Evolutionary conservation across 352 stramenopile species (phyloP).

Genomic region (Bremia lactucae): DNA sequence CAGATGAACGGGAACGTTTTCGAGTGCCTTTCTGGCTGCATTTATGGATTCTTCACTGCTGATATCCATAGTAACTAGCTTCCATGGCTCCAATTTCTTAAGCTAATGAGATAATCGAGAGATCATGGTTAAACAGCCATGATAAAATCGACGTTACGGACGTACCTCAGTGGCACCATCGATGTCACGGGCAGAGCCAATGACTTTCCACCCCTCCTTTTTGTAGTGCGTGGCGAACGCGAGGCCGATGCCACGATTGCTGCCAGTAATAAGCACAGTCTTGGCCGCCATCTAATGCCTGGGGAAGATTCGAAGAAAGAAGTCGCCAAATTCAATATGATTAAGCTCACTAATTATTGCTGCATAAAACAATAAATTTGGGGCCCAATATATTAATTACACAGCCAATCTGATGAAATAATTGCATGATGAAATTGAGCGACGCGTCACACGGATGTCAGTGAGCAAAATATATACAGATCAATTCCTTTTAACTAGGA

Average conservation of each 20-base stretch:
- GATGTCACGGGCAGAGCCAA: slow-evolving; percentile 33
- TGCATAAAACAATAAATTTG: no score
- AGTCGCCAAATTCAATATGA: no score
- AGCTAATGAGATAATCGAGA: slow-evolving; percentile 10
- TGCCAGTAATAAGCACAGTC: slow-evolving; percentile 51
- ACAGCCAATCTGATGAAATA: no score
- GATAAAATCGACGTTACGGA: not conserved
- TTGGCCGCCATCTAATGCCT: slow-evolving; percentile 16
- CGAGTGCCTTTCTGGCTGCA: slow-evolving; percentile 24
- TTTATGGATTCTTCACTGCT: slow-evolving; percentile 27
- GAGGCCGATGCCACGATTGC: slow-evolving; percentile 46
- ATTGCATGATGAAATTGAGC: no score
- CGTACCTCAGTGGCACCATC: slow-evolving; percentile 25
- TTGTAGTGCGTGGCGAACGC: slow-evolving; percentile 36
- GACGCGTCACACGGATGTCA: no score
- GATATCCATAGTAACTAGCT: slow-evolving; percentile 23
- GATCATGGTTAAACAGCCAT: not conserved
- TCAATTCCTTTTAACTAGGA: no score
- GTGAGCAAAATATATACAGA: no score
- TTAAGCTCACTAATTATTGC: no score
- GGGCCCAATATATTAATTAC: no score
- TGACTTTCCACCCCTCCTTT: slow-evolving; percentile 36
- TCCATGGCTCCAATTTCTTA: slow-evolving; percentile 14
- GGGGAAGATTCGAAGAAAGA: not conserved
- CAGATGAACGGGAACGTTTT: slow-evolving; percentile 39